phyloP scores from a whole-genome alignment of 2,329 filamentous ascomycete genomes.

The Akanthomyces lecanii region DNA sequence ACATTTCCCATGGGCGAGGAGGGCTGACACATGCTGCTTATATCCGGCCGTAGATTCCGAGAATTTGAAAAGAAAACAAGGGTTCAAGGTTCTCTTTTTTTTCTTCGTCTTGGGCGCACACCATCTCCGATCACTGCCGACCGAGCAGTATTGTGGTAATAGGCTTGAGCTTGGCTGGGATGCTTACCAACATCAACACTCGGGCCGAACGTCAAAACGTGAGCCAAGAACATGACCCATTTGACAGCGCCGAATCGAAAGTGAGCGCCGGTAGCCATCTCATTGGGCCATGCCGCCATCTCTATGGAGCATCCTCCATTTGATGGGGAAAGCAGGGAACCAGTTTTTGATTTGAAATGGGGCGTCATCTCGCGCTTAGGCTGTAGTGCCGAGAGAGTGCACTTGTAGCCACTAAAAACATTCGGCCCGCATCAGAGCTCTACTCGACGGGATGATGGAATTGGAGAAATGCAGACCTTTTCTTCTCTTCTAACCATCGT shows the following conservation, averaged over 20 bases:
- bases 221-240: background rate
- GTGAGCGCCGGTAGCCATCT: too few species aligned
- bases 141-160: background rate
- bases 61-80: background rate
- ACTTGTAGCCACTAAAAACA: background rate
- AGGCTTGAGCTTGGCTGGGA: too few species aligned
- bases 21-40: background rate
- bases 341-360: background rate
- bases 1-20: too few species aligned
- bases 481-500: background rate
- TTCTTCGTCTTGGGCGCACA: background rate
- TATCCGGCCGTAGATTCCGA: background rate
- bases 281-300: background rate
- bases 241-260: background rate
- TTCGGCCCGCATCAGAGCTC: conserved; percentile 3
- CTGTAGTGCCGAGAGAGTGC: conserved; percentile 7
- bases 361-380: conserved; percentile 2
- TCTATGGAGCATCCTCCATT: background rate
- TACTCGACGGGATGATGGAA: background rate
- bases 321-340: background rate
- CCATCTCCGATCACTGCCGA: conserved; percentile 3
- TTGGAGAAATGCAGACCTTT: background rate
- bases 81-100: background rate
- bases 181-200: too few species aligned
- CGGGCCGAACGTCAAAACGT: background rate